These are phyloP conservation scores for Populus ilicifolia DNA, from an alignment of 345 rosid species.

Conservation along the genomic window DNA sequence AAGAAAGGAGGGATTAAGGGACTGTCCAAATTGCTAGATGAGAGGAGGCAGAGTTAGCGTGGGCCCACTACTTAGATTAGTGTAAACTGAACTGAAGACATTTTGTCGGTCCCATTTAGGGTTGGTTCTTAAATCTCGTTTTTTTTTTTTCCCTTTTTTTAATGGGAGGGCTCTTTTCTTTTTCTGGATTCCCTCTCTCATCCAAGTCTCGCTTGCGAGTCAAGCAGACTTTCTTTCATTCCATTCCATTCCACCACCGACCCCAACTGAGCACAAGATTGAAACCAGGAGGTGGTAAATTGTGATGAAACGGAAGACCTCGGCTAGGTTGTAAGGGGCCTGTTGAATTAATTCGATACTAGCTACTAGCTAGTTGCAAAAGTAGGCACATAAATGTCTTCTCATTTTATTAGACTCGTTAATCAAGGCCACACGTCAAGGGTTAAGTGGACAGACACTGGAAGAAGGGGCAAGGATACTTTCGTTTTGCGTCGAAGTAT, in stretches of 20 bases:
- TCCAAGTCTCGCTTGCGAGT: neutral
- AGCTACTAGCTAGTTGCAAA: no score
- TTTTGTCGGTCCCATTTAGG: constrained; percentile 14
- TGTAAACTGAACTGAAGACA: constrained; percentile 31
- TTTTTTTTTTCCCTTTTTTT: neutral
- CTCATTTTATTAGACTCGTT: no score
- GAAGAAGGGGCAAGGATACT: no score
- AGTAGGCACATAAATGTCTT: no score
- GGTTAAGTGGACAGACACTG: no score
- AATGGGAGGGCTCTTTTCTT: no score
- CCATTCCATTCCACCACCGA: neutral
- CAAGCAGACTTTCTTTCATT: neutral
- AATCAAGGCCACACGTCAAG: no score
- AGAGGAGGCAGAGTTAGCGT: constrained; percentile 27
- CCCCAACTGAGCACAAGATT: neutral
- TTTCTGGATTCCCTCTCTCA: neutral
- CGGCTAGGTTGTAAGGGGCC: no score
- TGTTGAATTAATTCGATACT: no score
- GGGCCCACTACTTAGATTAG: constrained; percentile 23
- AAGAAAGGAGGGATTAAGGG: constrained; percentile 21
- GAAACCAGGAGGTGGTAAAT: no score
- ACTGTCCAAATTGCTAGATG: constrained; percentile 22
- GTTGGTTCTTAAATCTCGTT: neutral
- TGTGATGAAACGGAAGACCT: no score
- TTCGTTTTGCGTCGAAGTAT: no score